A percentile compares a stretch with the other conserved stretches of the same genome.
Evolutionary conservation across 2,329 filamentous ascomycete genomes (phyloP).

Genomic region (Cladosporium colombiae): DNA sequence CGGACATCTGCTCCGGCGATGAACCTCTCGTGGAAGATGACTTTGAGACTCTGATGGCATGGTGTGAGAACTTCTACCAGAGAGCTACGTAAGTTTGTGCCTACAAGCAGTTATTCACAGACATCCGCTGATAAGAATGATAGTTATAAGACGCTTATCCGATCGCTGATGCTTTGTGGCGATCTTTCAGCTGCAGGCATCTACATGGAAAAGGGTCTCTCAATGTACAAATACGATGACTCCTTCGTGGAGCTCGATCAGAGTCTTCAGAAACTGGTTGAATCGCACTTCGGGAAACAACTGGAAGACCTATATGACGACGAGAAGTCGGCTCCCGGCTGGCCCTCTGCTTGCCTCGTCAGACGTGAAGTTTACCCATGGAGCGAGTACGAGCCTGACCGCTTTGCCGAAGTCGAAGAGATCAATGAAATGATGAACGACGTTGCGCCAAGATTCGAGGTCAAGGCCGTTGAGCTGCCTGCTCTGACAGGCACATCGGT

Average conservation of each 20-base stretch:
- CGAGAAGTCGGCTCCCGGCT: slow-evolving; percentile 40
- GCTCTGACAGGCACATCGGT: slow-evolving; percentile 51
- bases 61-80: slow-evolving; percentile 19
- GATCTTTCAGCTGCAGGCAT: slow-evolving; percentile 19
- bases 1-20: slow-evolving; percentile 10
- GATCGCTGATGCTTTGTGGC: slow-evolving; percentile 17
- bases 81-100: slow-evolving; percentile 4
- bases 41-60: slow-evolving; percentile 15
- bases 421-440: slow-evolving; percentile 69
- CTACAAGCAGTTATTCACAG: neutral
- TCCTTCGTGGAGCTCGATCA: slow-evolving; percentile 15
- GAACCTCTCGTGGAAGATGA: slow-evolving; percentile 14
- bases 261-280: slow-evolving; percentile 2
- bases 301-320: slow-evolving; percentile 14
- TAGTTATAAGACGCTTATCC: slow-evolving; percentile 14
- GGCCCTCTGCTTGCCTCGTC: slow-evolving; percentile 70
- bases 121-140: neutral
- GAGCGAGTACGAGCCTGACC: slow-evolving; percentile 62
- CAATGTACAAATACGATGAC: slow-evolving; percentile 17
- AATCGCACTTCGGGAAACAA: slow-evolving; percentile 7
- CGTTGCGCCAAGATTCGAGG: slow-evolving; percentile 79
- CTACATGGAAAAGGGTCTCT: slow-evolving; percentile 18
- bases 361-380: slow-evolving; percentile 66
- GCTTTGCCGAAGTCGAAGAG: slow-evolving; percentile 59
- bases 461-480: slow-evolving; percentile 74